Evolutionary conservation across 2,329 filamentous ascomycete species (phyloP).

Genomic region (Stenocarpella maydis): DNA sequence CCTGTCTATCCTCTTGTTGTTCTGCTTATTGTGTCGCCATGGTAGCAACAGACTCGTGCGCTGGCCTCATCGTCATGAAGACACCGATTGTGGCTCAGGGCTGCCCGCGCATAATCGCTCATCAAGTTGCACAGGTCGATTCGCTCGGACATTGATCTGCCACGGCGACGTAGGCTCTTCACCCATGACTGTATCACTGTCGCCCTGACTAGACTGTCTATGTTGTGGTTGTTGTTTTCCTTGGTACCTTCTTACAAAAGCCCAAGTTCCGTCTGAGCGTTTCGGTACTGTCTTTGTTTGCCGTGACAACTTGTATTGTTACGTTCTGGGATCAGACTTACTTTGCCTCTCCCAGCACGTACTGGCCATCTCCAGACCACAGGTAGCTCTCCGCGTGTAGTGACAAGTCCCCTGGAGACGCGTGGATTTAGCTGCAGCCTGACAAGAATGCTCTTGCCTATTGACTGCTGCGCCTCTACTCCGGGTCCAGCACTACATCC

Average conservation of each 20-base stretch:
- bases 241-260: neutral
- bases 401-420: neutral
- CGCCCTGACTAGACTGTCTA: neutral
- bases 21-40: too few species aligned
- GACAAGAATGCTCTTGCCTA: neutral
- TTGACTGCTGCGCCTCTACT: conserved; percentile 47
- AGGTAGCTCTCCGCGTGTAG: neutral
- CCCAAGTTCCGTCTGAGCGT: neutral
- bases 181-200: neutral
- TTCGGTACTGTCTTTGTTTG: neutral
- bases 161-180: neutral
- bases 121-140: neutral
- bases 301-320: neutral
- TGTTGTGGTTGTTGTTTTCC: neutral
- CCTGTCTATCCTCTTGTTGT: neutral
- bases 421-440: neutral
- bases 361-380: neutral
- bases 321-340: neutral
- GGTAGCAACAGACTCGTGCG: neutral
- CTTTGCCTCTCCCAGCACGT: neutral
- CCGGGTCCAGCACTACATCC: conserved; percentile 75
- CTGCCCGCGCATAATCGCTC: neutral
- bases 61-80: neutral
- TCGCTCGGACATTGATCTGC: neutral
- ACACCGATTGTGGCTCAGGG: neutral